Percentiles rank a stretch among this genome's conserved stretches.
Evolutionary conservation across 1,284 basidiomycete species (phyloP).

Genomic region (Pterula multifida): DNA sequence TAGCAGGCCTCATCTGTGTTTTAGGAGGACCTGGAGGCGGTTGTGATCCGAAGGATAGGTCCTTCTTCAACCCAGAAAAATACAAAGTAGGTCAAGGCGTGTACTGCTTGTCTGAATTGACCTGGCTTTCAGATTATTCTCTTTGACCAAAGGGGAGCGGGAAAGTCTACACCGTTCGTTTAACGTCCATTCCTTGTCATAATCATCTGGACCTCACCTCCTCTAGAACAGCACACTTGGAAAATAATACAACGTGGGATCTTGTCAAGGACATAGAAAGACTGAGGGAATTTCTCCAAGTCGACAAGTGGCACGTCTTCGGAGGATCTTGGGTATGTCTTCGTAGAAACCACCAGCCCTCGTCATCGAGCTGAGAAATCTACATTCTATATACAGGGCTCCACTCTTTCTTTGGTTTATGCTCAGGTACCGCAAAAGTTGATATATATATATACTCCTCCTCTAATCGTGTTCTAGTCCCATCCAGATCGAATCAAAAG

Average conservation of each 20-base stretch:
- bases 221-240: constrained; percentile 57
- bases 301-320: constrained; percentile 88
- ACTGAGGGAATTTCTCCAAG: constrained; percentile 58
- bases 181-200: background rate
- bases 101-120: constrained; percentile 1
- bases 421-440: constrained; percentile 46
- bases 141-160: constrained; percentile 79
- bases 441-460: constrained; percentile 1
- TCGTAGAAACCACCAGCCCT: background rate
- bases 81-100: constrained; percentile 55
- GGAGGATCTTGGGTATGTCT: constrained; percentile 75
- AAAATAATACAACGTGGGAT: constrained; percentile 93
- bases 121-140: constrained; percentile 47
- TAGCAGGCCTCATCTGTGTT: background rate
- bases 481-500: constrained; percentile 76
- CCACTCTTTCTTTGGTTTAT: constrained; percentile 82
- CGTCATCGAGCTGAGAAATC: constrained; percentile 2
- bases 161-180: constrained; percentile 72
- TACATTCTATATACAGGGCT: constrained; percentile 44
- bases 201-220: background rate
- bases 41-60: constrained; percentile 49
- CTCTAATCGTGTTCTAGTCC: constrained; percentile 26
- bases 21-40: constrained; percentile 71
- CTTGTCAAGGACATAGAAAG: constrained; percentile 85
- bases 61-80: constrained; percentile 73